Conservation (phyloP, 1,139 yeast genomes). For the Citeromyces hawaiiensis region DNA sequence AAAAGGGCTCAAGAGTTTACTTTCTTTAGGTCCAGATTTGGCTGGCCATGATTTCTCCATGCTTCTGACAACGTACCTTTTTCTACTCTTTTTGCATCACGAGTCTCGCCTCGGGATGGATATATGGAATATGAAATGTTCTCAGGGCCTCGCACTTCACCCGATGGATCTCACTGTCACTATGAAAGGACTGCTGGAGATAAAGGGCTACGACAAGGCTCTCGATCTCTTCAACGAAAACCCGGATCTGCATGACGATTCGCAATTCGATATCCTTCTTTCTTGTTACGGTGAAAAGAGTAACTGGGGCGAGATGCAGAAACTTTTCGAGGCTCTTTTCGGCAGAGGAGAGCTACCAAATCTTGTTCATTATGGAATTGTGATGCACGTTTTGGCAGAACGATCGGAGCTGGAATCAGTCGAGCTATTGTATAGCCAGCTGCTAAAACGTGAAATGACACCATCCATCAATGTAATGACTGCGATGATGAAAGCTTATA, state of each 20-base stretch:
- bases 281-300: conserved; percentile 34
- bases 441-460: conserved; percentile 27
- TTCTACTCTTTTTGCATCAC: background rate
- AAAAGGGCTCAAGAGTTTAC: background rate
- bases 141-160: background rate
- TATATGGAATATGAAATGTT: conserved; percentile 4
- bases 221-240: conserved; percentile 15
- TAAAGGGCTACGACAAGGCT: conserved; percentile 17
- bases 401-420: conserved; percentile 44
- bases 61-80: conserved; percentile 4
- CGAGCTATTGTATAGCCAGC: conserved; percentile 32
- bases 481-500: conserved; percentile 33
- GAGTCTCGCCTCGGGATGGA: background rate
- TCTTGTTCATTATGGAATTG: conserved; percentile 44
- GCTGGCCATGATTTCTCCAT: conserved; percentile 5
- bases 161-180: conserved; percentile 17
- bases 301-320: conserved; percentile 48
- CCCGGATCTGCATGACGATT: conserved; percentile 16
- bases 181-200: conserved; percentile 17
- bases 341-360: conserved; percentile 45
- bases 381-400: conserved; percentile 48
- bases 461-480: conserved; percentile 36
- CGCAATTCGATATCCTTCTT: conserved; percentile 29
- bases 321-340: conserved; percentile 48
- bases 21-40: background rate